Evolutionary conservation across 2,329 filamentous ascomycete species (phyloP).

Genomic region (Cytospora chrysosperma): DNA sequence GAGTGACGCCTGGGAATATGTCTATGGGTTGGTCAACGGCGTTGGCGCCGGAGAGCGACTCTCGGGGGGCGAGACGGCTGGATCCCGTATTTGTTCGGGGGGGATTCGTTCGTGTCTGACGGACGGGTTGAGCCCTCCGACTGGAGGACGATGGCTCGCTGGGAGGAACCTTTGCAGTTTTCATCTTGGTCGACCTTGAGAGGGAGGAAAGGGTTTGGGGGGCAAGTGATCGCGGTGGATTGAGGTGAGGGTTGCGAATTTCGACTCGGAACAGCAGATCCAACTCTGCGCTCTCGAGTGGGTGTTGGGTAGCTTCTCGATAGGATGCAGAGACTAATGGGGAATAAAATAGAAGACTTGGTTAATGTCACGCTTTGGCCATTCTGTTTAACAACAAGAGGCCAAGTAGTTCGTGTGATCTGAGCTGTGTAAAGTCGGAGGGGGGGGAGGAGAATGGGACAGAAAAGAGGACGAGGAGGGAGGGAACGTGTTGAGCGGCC

Average conservation of each 20-base stretch:
- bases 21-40: conserved; percentile 60
- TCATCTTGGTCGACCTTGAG: conserved; percentile 43
- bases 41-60: conserved; percentile 44
- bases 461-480: conserved; percentile 4
- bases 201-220: conserved; percentile 21
- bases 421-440: conserved; percentile 5
- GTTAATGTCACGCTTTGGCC: conserved; percentile 4
- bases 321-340: conserved; percentile 1
- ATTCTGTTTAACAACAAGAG: conserved; percentile 7
- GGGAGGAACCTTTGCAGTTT: conserved; percentile 50
- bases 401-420: conserved; percentile 4
- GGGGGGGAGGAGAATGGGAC: conserved; percentile 9
- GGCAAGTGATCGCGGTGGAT: conserved; percentile 20
- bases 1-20: conserved; percentile 64
- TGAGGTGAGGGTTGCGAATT: conserved; percentile 3
- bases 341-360: not conserved
- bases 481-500: conserved; percentile 23
- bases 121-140: conserved; percentile 62
- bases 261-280: conserved; percentile 11
- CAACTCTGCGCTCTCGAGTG: conserved; percentile 8
- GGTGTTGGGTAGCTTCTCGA: conserved; percentile 2
- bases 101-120: conserved; percentile 65
- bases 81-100: conserved; percentile 52
- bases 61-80: conserved; percentile 45
- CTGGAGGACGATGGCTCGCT: conserved; percentile 45